These are phyloP conservation scores for Penicillium sp. DNA, from an alignment of 2,329 filamentous ascomycete species.

Conservation along the genomic window DNA sequence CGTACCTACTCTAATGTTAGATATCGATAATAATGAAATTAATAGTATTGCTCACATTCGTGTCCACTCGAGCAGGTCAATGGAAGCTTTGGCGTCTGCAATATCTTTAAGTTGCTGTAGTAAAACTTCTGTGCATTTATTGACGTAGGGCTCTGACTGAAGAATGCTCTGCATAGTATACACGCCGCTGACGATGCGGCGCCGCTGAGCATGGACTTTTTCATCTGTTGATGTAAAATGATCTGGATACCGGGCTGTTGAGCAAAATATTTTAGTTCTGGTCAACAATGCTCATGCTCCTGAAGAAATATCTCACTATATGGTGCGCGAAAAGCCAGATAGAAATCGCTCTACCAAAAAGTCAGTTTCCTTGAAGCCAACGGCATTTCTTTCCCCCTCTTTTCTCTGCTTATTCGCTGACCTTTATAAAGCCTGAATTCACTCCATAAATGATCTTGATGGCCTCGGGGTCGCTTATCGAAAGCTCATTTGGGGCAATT, in stretches of 20 bases:
- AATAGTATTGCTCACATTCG: constrained; percentile 20
- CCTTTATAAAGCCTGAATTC: constrained; percentile 16
- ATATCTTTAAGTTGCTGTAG: constrained; percentile 17
- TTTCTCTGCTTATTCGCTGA: background rate
- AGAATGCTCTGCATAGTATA: constrained; percentile 28
- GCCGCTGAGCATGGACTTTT: constrained; percentile 24
- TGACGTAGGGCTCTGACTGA: constrained; percentile 27
- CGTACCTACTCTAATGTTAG: constrained; percentile 27
- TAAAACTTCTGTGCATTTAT: constrained; percentile 22
- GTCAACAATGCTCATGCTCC: constrained; percentile 5
- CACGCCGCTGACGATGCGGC: constrained; percentile 23
- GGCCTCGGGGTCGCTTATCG: constrained; percentile 23
- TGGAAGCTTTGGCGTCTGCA: constrained; percentile 8
- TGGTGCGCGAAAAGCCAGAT: constrained; percentile 21
- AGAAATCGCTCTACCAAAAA: constrained; percentile 29
- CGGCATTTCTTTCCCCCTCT: background rate
- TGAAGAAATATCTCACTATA: constrained; percentile 17
- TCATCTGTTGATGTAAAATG: constrained; percentile 24
- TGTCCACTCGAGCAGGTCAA: constrained; percentile 27
- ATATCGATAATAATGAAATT: background rate
- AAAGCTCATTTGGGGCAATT: constrained; percentile 24
- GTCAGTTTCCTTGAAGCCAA: constrained; percentile 6
- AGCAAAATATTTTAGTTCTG: constrained; percentile 1
- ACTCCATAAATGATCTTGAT: constrained; percentile 24
- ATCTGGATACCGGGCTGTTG: constrained; percentile 20